Base-by-base conservation (phyloP, 768 basidiomycete species). In the Lactarius sp. region DNA sequence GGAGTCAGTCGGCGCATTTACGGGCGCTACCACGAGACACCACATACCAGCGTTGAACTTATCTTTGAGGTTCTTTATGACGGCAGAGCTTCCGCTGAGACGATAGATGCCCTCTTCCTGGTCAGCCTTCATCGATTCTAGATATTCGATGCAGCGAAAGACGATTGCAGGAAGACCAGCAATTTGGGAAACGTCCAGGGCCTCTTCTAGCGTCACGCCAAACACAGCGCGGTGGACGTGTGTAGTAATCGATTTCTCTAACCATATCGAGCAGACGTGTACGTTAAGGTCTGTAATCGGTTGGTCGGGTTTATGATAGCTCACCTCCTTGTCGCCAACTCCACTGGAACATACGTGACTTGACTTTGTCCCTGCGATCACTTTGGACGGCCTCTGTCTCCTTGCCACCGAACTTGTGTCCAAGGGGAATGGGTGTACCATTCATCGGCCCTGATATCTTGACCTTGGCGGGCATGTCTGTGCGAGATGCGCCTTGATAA, bases 61-160 rank as follows among this genome's bases (percentile, higher is more conserved):
- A 72, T 98, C 97, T 71, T 89, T 93, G 50, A 99, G 79, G 56
- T 79, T 84, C 78, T 97, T 97, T 78, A 98, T 94, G 61, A 96
- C 94, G 39, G 94, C 90, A 66, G 93, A 92, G 73, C 92, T 94
- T 27, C 95, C 95, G 71, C 90, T 94, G 64, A 99, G 77, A 63
- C 97, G 86, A 76, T 98, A 99, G 64, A 99, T 96, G 39, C 97
- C 97, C 75, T 99, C 97, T 71, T 99, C 97, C 68, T 91, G 86
- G 65, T 98, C 92, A 22, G 97, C 96, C 73, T 91, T 83, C 78
- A 95, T 95, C 20, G 85, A 83, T 77, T 98, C 93, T 60, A 99
- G 79, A 76, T 96, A 99, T 71, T 97, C 88, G 68, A 99, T 95
- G 68, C 88, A 90, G 59, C 97, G 85, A 79, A 95, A 99, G 39